Percentiles rank a stretch among this genome's conserved stretches.
Evolutionary conservation across 1,284 basidiomycete genomes (phyloP).

Genomic region (Microbotryum lychnidis-dioicae): DNA sequence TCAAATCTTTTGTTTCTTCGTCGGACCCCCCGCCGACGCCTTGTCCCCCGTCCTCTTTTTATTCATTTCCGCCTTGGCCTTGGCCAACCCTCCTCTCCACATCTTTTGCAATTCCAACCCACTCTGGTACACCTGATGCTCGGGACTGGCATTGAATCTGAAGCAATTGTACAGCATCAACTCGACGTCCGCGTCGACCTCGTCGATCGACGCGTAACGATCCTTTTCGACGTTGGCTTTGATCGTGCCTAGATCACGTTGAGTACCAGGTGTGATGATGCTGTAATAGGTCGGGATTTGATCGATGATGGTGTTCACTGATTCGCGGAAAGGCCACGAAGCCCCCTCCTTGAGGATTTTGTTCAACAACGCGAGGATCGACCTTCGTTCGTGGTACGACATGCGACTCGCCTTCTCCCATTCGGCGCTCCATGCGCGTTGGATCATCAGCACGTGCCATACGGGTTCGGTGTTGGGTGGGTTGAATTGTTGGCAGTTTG

Average conservation of each 20-base stretch:
- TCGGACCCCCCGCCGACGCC: background rate
- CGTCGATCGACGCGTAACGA: constrained; percentile 67
- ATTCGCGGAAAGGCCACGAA: constrained; percentile 42
- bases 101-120: constrained; percentile 40
- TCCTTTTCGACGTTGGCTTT: constrained; percentile 70
- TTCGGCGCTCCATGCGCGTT: constrained; percentile 69
- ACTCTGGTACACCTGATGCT: constrained; percentile 60
- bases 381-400: constrained; percentile 69
- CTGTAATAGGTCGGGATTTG: constrained; percentile 76
- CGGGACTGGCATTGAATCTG: constrained; percentile 64
- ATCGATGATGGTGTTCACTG: constrained; percentile 56
- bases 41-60: constrained; percentile 7
- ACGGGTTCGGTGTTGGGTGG: constrained; percentile 67
- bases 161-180: constrained; percentile 80
- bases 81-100: constrained; percentile 33
- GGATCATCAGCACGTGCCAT: constrained; percentile 61
- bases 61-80: constrained; percentile 18
- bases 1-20: constrained; percentile 6
- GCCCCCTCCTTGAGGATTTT: constrained; percentile 61
- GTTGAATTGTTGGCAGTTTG: constrained; percentile 74
- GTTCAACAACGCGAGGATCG: constrained; percentile 63
- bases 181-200: constrained; percentile 70
- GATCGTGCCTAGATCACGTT: constrained; percentile 78
- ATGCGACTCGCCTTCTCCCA: constrained; percentile 74
- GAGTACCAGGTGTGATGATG: constrained; percentile 70